Percentiles rank a stretch among this genome's conserved stretches.
Evolutionary conservation across 129 eudicot genomes (phyloP).

Genomic region (Pittosporum tobira): DNA sequence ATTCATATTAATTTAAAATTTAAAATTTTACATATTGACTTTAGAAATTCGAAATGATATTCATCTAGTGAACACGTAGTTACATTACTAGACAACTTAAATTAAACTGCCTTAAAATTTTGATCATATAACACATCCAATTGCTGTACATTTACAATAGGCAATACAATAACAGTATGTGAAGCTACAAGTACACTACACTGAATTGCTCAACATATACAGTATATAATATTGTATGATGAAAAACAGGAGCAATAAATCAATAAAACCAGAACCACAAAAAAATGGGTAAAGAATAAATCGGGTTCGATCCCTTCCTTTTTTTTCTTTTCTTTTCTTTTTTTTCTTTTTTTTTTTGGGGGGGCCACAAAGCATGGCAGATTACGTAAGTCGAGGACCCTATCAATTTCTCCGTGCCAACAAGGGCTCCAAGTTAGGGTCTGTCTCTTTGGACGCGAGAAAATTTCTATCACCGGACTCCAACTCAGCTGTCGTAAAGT

Average conservation of each 20-base stretch:
- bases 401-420: constrained; percentile 26
- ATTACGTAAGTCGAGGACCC: neutral
- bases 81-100: too few species aligned
- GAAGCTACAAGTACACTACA: neutral
- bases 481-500: constrained; percentile 28
- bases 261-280: neutral
- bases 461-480: constrained; percentile 47
- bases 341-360: neutral
- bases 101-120: neutral
- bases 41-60: too few species aligned
- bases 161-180: neutral
- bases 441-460: constrained; percentile 23
- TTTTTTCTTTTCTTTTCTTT: neutral
- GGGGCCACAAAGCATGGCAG: neutral
- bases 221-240: too few species aligned
- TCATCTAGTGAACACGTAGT: too few species aligned
- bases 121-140: neutral
- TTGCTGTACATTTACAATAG: neutral
- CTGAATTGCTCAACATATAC: neutral
- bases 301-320: neutral
- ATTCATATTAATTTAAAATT: too few species aligned
- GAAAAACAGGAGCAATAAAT: neutral
- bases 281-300: neutral
- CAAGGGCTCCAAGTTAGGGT: constrained; percentile 57
- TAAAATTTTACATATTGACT: too few species aligned